Evolutionary conservation across 169 alveolate genomes (phyloP).

Genomic region (Eimeria nieschulzi): DNA sequence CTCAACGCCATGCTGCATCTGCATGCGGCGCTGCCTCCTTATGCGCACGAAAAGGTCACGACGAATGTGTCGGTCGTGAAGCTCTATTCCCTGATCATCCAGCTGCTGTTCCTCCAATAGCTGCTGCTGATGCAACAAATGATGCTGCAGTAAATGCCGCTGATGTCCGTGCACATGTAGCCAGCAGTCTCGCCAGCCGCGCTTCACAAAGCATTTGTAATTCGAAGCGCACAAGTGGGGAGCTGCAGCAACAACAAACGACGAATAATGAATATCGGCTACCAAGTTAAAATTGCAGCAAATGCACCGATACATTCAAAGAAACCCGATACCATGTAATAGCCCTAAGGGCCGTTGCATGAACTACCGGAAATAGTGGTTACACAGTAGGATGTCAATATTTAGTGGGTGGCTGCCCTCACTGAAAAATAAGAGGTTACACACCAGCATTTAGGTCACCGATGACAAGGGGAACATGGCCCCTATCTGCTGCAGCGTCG

Average conservation of each 20-base stretch:
- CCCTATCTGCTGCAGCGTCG: slow-evolving; percentile 85
- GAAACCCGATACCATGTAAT: not conserved
- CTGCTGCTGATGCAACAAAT: slow-evolving; percentile 73
- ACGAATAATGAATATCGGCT: no score
- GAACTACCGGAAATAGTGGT: not conserved
- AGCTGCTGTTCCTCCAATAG: slow-evolving; percentile 66
- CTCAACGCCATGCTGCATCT: slow-evolving; percentile 35
- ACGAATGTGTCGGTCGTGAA: slow-evolving; percentile 60
- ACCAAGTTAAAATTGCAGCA: no score
- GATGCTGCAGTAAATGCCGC: slow-evolving; percentile 67
- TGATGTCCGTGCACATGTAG: slow-evolving; percentile 70
- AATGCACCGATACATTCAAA: not conserved
- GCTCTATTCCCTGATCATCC: slow-evolving; percentile 66
- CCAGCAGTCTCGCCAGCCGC: slow-evolving; percentile 92
- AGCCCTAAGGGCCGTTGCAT: no score
- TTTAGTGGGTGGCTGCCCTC: not conserved
- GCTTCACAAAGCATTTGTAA: slow-evolving; percentile 86
- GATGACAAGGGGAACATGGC: slow-evolving; percentile 89
- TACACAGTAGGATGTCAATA: not conserved
- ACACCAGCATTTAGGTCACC: slow-evolving; percentile 92
- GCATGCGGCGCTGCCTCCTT: slow-evolving; percentile 69
- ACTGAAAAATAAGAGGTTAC: not conserved
- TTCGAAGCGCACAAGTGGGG: slow-evolving; percentile 90
- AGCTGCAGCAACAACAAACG: slow-evolving; percentile 42
- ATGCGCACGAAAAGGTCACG: slow-evolving; percentile 64